Conservation (phyloP, 2,329 filamentous ascomycete species). For the Rutstroemia sp. region DNA sequence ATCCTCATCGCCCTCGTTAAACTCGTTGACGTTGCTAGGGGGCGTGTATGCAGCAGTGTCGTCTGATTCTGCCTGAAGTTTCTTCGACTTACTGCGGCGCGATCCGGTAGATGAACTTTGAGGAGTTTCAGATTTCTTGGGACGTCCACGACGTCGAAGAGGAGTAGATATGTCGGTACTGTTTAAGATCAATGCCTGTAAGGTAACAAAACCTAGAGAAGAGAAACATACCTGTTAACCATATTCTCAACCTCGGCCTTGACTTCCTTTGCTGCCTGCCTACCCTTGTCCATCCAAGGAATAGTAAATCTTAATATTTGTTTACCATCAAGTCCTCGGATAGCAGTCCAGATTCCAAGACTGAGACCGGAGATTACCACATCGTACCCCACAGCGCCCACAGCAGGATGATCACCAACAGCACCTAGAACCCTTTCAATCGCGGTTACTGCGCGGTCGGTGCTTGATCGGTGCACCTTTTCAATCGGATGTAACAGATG, state of each 20-base stretch:
- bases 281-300: slow-evolving; percentile 24
- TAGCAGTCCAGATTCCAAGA: slow-evolving; percentile 51
- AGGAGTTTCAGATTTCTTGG: slow-evolving; percentile 2
- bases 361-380: slow-evolving; percentile 47
- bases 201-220: too few species aligned
- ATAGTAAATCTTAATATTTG: slow-evolving; percentile 38
- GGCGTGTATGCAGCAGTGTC: slow-evolving; percentile 31
- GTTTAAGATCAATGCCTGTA: background rate
- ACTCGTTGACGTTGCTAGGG: slow-evolving; percentile 25
- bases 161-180: slow-evolving; percentile 3
- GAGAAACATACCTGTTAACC: background rate
- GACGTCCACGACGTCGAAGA: slow-evolving; percentile 8
- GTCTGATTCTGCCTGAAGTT: slow-evolving; percentile 21
- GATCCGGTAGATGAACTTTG: background rate
- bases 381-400: slow-evolving; percentile 50
- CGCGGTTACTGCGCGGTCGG: slow-evolving; percentile 40
- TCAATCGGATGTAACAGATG: slow-evolving; percentile 41
- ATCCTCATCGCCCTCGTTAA: slow-evolving; percentile 34
- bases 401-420: slow-evolving; percentile 48
- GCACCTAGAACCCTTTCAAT: slow-evolving; percentile 41
- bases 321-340: slow-evolving; percentile 42
- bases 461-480: slow-evolving; percentile 35
- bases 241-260: background rate
- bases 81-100: too few species aligned
- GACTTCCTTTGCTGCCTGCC: background rate